These are phyloP conservation scores for Protea cynaroides DNA, from an alignment of 164 flowering plant genomes.

Conservation along the genomic window DNA sequence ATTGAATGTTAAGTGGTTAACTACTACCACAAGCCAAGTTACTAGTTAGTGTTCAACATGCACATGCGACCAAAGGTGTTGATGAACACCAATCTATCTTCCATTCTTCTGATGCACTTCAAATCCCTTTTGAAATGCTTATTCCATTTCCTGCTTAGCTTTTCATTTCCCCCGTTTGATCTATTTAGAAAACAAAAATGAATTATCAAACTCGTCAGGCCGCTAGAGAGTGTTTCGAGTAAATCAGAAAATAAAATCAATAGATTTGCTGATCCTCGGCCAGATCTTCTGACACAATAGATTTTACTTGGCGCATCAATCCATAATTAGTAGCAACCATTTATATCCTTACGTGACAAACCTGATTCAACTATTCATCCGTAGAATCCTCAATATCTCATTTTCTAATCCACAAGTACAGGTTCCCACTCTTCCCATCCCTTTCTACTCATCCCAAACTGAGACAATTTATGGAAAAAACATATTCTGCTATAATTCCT, in stretches of 20 bases:
- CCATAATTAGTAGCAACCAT: neutral
- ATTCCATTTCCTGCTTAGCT: no score
- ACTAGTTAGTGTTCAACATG: no score
- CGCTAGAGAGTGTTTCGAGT: neutral
- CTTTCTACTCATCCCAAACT: neutral
- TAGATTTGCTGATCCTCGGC: constrained; percentile 3
- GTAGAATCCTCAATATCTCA: neutral
- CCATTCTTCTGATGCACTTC: no score
- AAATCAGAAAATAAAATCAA: constrained; percentile 1
- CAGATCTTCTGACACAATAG: neutral
- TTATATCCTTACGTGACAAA: neutral
- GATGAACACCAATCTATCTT: no score
- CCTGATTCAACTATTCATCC: neutral
- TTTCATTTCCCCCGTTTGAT: no score
- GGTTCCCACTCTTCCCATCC: neutral
- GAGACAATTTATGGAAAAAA: neutral
- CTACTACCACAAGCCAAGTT: no score
- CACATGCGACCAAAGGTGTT: no score
- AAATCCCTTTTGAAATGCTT: no score
- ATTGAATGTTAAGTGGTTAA: no score
- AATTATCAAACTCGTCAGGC: no score
- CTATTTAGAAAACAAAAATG: no score
- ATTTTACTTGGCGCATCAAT: neutral
- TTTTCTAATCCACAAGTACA: neutral
- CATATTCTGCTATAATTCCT: neutral